These are phyloP conservation scores for Dichomitus squalens DNA, from an alignment of 1,284 basidiomycete species.

Conservation along the genomic window DNA sequence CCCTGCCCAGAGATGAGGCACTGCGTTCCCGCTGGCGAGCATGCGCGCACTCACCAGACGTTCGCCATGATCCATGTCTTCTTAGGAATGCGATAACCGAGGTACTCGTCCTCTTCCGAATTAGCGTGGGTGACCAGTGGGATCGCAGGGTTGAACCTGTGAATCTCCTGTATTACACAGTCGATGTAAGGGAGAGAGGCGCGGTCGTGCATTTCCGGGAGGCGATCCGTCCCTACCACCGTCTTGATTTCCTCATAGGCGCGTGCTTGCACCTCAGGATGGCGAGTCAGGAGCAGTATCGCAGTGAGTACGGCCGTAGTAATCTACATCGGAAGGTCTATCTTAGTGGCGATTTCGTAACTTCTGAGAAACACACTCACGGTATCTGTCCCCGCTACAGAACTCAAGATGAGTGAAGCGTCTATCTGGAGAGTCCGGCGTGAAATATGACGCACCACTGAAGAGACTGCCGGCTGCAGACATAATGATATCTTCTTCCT, in stretches of 20 bases:
- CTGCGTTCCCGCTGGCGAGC: background rate
- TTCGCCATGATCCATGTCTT: constrained; percentile 48
- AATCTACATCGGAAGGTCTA: background rate
- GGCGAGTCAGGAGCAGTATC: constrained; percentile 31
- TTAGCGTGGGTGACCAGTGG: constrained; percentile 5
- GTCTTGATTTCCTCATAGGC: constrained; percentile 31
- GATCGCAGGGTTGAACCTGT: constrained; percentile 6
- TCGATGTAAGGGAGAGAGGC: constrained; percentile 23
- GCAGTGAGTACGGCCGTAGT: constrained; percentile 13
- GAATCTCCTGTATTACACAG: constrained; percentile 15
- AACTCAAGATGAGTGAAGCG: background rate
- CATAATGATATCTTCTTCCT: constrained; percentile 11
- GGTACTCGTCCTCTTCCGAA: constrained; percentile 45
- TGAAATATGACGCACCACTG: constrained; percentile 5
- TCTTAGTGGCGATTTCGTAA: background rate
- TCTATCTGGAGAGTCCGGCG: background rate
- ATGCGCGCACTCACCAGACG: constrained; percentile 40
- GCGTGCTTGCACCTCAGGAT: constrained; percentile 28
- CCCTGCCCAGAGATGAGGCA: background rate
- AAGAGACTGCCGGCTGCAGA: constrained; percentile 12
- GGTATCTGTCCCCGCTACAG: constrained; percentile 7
- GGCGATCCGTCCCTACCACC: constrained; percentile 22
- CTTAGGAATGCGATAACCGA: constrained; percentile 44
- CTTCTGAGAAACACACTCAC: background rate
- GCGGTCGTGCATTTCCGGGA: constrained; percentile 29